Conservation (phyloP, 2,329 filamentous ascomycete species). For the Penicillium digitatum region DNA sequence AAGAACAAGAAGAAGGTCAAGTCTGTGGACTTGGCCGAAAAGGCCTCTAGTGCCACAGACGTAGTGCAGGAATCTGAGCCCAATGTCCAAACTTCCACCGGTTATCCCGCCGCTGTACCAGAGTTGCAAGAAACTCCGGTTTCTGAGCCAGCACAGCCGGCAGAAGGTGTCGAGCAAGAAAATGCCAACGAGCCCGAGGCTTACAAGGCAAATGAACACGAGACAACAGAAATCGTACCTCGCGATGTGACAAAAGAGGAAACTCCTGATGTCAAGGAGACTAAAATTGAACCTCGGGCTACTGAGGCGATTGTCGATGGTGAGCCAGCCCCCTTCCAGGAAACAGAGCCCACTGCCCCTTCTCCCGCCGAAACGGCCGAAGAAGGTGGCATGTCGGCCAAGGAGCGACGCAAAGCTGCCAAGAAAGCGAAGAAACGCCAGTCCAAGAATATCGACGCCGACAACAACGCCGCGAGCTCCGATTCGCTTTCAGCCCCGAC, state of each 20-base stretch:
- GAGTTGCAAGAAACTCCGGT: neutral
- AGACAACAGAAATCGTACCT: slow-evolving; percentile 9
- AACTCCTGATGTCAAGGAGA: slow-evolving; percentile 16
- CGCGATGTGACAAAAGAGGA: slow-evolving; percentile 7
- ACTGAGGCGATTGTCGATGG: slow-evolving; percentile 4
- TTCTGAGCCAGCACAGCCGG: neutral
- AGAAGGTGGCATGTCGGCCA: slow-evolving; percentile 32
- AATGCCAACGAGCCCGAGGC: slow-evolving; percentile 6
- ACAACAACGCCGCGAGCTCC: slow-evolving; percentile 12
- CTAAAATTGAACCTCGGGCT: neutral
- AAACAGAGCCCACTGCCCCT: neutral
- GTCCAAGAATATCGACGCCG: slow-evolving; percentile 29
- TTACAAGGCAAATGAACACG: slow-evolving; percentile 1
- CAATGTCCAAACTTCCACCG: neutral
- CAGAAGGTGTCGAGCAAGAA: neutral
- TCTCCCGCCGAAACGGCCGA: slow-evolving; percentile 2
- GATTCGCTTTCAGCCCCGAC: slow-evolving; percentile 5
- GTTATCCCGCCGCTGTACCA: neutral
- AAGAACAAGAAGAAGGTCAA: slow-evolving; percentile 26
- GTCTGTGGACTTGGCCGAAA: slow-evolving; percentile 17
- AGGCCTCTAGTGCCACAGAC: slow-evolving; percentile 4
- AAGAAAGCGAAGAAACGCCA: slow-evolving; percentile 46
- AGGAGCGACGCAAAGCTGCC: slow-evolving; percentile 48
- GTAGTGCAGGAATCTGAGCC: slow-evolving; percentile 6
- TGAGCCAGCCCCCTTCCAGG: slow-evolving; percentile 1